Base-by-base conservation (phyloP, 352 stramenopile genomes). In the Globisporangium iwayamae region DNA sequence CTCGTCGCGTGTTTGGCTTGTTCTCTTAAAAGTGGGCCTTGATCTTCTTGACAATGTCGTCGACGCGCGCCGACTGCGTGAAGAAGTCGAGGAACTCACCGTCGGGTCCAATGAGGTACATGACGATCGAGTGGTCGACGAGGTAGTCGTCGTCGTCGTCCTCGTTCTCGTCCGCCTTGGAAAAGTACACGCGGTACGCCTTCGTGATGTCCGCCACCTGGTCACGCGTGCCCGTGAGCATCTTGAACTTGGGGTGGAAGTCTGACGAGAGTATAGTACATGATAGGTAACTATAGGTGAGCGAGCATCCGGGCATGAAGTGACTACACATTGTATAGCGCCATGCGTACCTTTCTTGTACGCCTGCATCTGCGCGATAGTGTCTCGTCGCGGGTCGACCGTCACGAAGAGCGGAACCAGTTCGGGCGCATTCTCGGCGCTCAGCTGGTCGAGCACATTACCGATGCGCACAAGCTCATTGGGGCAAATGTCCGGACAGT, bases 101-200 rank as follows among this genome's bases (percentile, higher is more conserved):
- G 53, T 98, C 90, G 2, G 97, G 92, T 0, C 88, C 88, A 59
- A 99, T 83, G 66, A 99, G 96, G 79, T 99, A 99, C 80, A 99
- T 97, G 41, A 99, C 97, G 79, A 99, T 99, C 36, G 94, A 99
- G 80, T 99, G 98, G 81, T 99, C 98, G 5, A 99, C 97, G n/a
- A 99, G 80, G 76, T 99, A 99, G 72, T 99, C 97, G 60, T 99
- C 97, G 73, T 99, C 96, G 66, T 96, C 86, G 45, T 95, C 85
- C 20, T 99, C 94, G 55, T 96, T 93, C 70, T 97, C 89, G 62
- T 94, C 85, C 9, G 90, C 97, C 76, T 99, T 99, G 65, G 86
- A 97, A 66, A 99, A 98, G 83, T 99, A 99, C 6, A 99, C 98
- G 63, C 98, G 91, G 76, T 99, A 99, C 39, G 97, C 94, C 69